Percentiles rank a stretch among this genome's conserved stretches.
Conservation (phyloP, 495 filamentous ascomycete species). For the Penicillium coprophilum region DNA sequence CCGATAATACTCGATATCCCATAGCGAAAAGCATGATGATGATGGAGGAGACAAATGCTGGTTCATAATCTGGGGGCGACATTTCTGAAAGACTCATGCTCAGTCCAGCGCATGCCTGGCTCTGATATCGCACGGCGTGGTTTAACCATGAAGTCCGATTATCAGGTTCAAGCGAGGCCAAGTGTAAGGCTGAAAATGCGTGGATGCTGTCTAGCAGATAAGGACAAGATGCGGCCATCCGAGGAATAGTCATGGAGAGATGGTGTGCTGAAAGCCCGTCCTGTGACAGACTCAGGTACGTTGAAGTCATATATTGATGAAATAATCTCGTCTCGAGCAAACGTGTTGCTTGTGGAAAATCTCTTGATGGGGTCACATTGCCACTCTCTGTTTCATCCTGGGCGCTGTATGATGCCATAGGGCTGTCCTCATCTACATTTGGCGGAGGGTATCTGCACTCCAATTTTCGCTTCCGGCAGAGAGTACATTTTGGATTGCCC, state of each 20-base stretch:
- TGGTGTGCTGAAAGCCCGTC: slow-evolving; percentile 35
- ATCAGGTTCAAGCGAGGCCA: slow-evolving; percentile 37
- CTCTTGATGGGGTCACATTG: slow-evolving; percentile 4
- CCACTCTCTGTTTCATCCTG: slow-evolving; percentile 28
- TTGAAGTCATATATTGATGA: slow-evolving; percentile 41
- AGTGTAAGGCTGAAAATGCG: slow-evolving; percentile 48
- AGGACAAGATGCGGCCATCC: slow-evolving; percentile 42
- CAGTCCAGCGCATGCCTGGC: slow-evolving; percentile 36
- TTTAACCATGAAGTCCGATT: slow-evolving; percentile 36
- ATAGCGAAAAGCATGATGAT: slow-evolving; percentile 42
- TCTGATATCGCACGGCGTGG: slow-evolving; percentile 38
- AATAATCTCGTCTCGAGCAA: slow-evolving; percentile 43
- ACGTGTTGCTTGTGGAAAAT: slow-evolving; percentile 23
- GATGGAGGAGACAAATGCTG: slow-evolving; percentile 43
- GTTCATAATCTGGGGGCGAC: slow-evolving; percentile 28
- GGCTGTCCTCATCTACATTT: slow-evolving; percentile 29
- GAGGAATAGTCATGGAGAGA: slow-evolving; percentile 44
- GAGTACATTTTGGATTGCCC: slow-evolving; percentile 31
- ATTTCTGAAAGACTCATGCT: slow-evolving; percentile 31
- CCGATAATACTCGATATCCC: slow-evolving; percentile 37
- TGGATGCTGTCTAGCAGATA: slow-evolving; percentile 50
- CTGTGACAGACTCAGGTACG: slow-evolving; percentile 32
- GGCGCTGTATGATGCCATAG: slow-evolving; percentile 23
- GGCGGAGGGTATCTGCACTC: slow-evolving; percentile 37
- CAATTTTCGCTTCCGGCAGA: slow-evolving; percentile 40